phyloP scores from a whole-genome alignment of 768 basidiomycete species.

The Mycena olivaceomarginata region DNA sequence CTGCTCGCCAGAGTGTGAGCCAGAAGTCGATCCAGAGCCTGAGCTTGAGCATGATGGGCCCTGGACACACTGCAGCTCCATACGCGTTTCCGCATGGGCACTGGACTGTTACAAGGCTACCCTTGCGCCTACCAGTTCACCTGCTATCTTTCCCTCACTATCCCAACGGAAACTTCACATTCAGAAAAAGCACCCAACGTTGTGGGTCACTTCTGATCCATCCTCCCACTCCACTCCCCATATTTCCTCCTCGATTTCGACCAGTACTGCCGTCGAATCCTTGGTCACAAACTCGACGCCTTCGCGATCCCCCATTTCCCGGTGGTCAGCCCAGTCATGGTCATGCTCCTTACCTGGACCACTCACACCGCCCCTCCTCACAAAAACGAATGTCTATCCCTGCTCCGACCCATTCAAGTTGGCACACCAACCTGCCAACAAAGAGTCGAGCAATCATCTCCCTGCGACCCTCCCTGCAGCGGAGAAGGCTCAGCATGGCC shows the following conservation, averaged over 20 bases:
- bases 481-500: not conserved
- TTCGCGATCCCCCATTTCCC: conserved; percentile 13
- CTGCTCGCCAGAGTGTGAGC: conserved; percentile 40
- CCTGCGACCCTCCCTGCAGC: not conserved
- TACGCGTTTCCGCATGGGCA: conserved; percentile 38
- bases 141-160: conserved; percentile 26
- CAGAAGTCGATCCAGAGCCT: conserved; percentile 7
- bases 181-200: conserved; percentile 34
- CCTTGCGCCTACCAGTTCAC: conserved; percentile 8
- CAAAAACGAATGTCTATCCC: conserved; percentile 31
- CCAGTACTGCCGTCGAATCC: conserved; percentile 33
- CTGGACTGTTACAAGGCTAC: conserved; percentile 39
- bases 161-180: conserved; percentile 36
- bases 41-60: conserved; percentile 4
- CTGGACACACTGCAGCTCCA: conserved; percentile 11
- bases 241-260: conserved; percentile 31
- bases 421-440: not conserved
- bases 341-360: conserved; percentile 14
- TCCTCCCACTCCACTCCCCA: conserved; percentile 1
- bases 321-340: conserved; percentile 19
- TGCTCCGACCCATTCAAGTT: not conserved
- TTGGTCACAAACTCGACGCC: conserved; percentile 10
- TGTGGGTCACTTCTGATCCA: conserved; percentile 23
- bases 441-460: not conserved
- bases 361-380: conserved; percentile 17